Evolutionary conservation across 441 rosid genomes (phyloP), one percentile per base, ranked within the genome.

Genomic region (Croton laevigatus): DNA sequence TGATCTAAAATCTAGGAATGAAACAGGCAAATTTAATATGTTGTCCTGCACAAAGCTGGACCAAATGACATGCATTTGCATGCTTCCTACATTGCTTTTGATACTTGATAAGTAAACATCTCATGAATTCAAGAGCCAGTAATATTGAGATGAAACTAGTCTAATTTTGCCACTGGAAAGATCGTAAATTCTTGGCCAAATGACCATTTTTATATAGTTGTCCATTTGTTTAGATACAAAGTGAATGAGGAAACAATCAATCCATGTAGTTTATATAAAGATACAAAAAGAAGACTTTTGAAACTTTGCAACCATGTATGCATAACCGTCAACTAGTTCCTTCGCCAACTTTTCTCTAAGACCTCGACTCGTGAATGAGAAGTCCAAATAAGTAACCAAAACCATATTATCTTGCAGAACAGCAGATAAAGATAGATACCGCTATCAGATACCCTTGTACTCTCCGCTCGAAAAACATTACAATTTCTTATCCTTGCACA

Each of bases 301-400:
- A 27, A 2, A 27, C 32, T 1, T 1, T 27, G 32, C 32, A 27
- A 27, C 32, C 2, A 27, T 2, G 32, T 27, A 27, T 27, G 32
- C 40, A 36, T 36, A 60, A 60, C 53, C 36, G 42, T 57, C 40
- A 14, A 38, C 16, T 11, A 36, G 4, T 6, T 17, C 8, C 9
- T 51, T 20, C 37, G 19, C 42, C 4, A 23, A 11, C 38, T 51
- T 22, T 23, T 53, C 53, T 52, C 38, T 12, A 49, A 52, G 40
- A 37, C 16, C 14, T 9, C n/a, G 61, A 71, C 44, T 52, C 7
- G 6, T 48, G 54, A 34, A 62, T 2, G 12, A 42, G 10, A 23
- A 62, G 16, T 36, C 60, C 2, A 46, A 64, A 23, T 16, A 45
- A 27, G 38, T 8, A n/a, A 48, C 68, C 68, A 64, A 64, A 51